Evolutionary conservation across 106 monocot genomes (phyloP).

Genomic region (Acorus calamus): DNA sequence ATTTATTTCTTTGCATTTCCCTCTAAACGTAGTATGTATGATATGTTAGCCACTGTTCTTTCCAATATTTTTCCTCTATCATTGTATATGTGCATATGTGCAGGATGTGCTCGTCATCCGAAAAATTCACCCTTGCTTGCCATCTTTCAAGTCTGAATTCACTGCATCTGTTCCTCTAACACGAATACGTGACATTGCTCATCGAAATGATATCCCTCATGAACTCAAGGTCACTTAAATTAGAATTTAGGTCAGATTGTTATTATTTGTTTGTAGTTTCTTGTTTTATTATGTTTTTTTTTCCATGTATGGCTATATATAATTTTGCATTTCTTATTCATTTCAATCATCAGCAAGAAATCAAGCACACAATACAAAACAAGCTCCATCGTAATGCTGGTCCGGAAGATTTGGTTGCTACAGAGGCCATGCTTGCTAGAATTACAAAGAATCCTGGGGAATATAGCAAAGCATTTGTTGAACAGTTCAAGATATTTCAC

Average conservation of each 20-base stretch:
- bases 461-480: constrained; percentile 74
- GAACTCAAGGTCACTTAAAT: constrained; percentile 65
- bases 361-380: constrained; percentile 98
- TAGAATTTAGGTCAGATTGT: too few relatives aligned
- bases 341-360: constrained; percentile 75
- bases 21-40: too few relatives aligned
- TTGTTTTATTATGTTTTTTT: not conserved
- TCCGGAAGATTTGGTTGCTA: constrained; percentile 94
- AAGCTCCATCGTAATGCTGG: constrained; percentile 98
- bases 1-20: not conserved
- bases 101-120: constrained; percentile 67
- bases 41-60: too few relatives aligned
- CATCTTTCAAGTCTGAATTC: constrained; percentile 95
- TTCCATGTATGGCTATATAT: not conserved
- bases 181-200: constrained; percentile 96
- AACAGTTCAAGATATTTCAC: constrained; percentile 92
- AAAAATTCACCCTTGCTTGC: constrained; percentile 88
- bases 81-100: not conserved
- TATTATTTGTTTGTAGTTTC: not conserved
- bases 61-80: not conserved
- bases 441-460: constrained; percentile 73
- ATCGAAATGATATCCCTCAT: constrained; percentile 90
- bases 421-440: constrained; percentile 85
- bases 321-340: not conserved
- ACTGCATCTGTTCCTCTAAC: constrained; percentile 98